These are phyloP conservation scores for Bacidia gigantensis DNA, from an alignment of 495 filamentous ascomycete species.

Conservation along the genomic window DNA sequence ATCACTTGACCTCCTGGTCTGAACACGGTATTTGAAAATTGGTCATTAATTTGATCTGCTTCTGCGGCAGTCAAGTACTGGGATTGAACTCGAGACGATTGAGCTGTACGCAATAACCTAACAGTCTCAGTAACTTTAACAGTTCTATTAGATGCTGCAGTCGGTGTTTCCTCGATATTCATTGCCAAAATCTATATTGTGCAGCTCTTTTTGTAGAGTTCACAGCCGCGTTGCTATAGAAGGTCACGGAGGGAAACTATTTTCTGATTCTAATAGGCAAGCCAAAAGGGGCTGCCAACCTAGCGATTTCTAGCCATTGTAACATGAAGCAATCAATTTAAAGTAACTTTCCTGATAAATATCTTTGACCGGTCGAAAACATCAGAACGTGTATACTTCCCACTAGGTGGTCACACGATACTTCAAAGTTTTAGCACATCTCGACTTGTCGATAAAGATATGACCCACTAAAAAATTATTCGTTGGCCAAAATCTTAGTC, in stretches of 20 bases:
- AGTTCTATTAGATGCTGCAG: background rate
- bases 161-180: background rate
- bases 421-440: background rate
- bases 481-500: no score
- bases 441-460: background rate
- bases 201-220: background rate
- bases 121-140: background rate
- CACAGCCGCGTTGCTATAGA: background rate
- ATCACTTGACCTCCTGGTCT: background rate
- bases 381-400: background rate
- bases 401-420: background rate
- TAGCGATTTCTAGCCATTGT: background rate
- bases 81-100: background rate
- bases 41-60: background rate
- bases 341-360: background rate
- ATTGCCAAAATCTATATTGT: background rate
- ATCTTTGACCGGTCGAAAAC: background rate
- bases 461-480: background rate
- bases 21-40: background rate
- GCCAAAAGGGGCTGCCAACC: background rate
- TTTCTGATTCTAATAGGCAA: background rate
- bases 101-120: background rate
- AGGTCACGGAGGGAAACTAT: background rate
- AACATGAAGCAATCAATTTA: background rate
- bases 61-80: background rate